These are phyloP conservation scores for Hygrophoropsis aurantiaca DNA, from an alignment of 768 basidiomycete species.

Conservation along the genomic window DNA sequence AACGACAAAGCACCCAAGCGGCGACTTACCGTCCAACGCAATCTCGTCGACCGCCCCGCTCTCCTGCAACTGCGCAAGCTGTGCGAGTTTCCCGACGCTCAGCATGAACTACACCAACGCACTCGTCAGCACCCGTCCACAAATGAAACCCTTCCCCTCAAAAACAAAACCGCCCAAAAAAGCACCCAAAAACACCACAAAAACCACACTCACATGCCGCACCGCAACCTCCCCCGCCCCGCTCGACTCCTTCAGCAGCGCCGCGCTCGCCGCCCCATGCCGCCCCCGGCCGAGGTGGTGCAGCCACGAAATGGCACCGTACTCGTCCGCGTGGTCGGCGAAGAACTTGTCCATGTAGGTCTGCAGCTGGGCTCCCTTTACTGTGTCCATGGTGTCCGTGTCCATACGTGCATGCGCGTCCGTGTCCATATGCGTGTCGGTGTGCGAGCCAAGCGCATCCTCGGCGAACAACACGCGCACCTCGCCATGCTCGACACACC, in stretches of 20 bases:
- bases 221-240: constrained; percentile 57
- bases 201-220: constrained; percentile 64
- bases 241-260: constrained; percentile 63
- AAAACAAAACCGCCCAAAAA: too few species aligned
- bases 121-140: constrained; percentile 9
- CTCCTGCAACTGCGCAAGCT: constrained; percentile 64
- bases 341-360: constrained; percentile 76
- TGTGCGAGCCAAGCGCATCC: too few species aligned
- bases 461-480: constrained; percentile 80
- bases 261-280: constrained; percentile 62
- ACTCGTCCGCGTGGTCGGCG: constrained; percentile 39
- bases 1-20: too few species aligned
- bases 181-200: too few species aligned
- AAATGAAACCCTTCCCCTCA: too few species aligned
- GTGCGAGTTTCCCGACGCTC: constrained; percentile 85
- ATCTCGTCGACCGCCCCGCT: constrained; percentile 43
- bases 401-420: too few species aligned
- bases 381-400: too few species aligned
- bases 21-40: constrained; percentile 53
- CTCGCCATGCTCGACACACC: constrained; percentile 91
- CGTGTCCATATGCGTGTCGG: too few species aligned
- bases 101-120: constrained; percentile 67
- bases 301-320: constrained; percentile 79
- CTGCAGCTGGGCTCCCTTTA: too few species aligned
- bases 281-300: constrained; percentile 75